Base-by-base conservation (phyloP, 805 yeast genomes). In the Wickerhamomyces strasburgensis region DNA sequence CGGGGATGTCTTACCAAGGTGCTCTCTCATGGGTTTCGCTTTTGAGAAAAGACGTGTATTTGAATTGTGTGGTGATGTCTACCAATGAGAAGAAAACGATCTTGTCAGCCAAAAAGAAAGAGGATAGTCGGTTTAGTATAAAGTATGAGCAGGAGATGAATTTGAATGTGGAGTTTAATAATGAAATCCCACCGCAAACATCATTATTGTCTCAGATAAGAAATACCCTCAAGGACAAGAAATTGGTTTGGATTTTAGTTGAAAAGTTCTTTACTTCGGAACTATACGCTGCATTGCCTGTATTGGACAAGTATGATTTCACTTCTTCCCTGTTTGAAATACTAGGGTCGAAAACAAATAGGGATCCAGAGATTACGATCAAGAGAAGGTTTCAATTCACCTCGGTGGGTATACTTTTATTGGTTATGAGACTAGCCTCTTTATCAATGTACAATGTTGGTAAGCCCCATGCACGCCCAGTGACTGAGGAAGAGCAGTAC, bases 191-290 rank as follows among this genome's bases (percentile, higher is more conserved):
- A 34, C 37, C 25, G 32, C 27, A 5, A 38, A 38, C n/a, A 34
- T 25, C 27, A 30, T 3, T 37, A 14, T 34, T 36, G 2, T 13
- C 29, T 5, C 14, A 26, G 11, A 26, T 48, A 6, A 39, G 40
- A 13, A 14, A 16, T 1, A 26, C 33, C 11, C n/a, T 54, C 1
- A 34, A 14, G 3, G 53, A 54, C 31, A 18, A 24, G 5, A 54
- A 41, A 26, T 33, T 54, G 10, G 38, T 50, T 3, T 54, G 59
- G 59, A 3, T 46, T 6, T 33, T 52, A 5, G 34, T 54, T 15
- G 59, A 53, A 19, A 38, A 34, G 27, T 54, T 46, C 31, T 54
- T 54, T 27, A 42, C 42, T 6, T 48, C 51, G 2, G 57, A 51
- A 27, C 17, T 50, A 9, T 44, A 39, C 26, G 25, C 47, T 21